A percentile compares a stretch with the other conserved stretches of the same genome.
Evolutionary conservation across 208 protist genomes (phyloP).

Genomic region (Trypanosoma vivax): DNA sequence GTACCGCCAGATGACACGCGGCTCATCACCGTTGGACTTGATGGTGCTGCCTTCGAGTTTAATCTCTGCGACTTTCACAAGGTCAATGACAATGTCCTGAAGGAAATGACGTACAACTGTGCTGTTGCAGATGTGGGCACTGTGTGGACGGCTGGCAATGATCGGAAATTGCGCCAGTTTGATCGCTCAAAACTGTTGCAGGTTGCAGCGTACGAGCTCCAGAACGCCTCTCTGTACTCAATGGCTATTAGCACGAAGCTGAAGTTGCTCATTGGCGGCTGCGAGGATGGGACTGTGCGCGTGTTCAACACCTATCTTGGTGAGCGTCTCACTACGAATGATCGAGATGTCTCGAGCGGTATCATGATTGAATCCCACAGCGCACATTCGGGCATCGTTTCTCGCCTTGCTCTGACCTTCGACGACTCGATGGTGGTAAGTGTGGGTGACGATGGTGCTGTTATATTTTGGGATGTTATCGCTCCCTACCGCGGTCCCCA

Average conservation of each 20-base stretch:
- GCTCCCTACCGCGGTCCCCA: constrained; percentile 79
- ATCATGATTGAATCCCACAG: constrained; percentile 84
- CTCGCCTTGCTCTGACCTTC: constrained; percentile 76
- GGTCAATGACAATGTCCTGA: constrained; percentile 87
- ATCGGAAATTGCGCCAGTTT: constrained; percentile 90
- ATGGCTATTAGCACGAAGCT: constrained; percentile 82
- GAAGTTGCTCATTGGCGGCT: constrained; percentile 92
- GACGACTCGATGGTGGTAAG: constrained; percentile 93
- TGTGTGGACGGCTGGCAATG: constrained; percentile 92
- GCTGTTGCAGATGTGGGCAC: constrained; percentile 72
- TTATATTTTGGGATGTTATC: constrained; percentile 88
- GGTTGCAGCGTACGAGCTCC: constrained; percentile 64
- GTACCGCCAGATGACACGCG: constrained; percentile 89
- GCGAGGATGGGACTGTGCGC: constrained; percentile 89
- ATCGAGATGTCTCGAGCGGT: constrained; percentile 25
- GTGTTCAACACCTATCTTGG: constrained; percentile 88
- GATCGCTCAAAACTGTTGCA: constrained; percentile 53
- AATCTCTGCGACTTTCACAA: constrained; percentile 90
- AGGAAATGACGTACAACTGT: constrained; percentile 90
- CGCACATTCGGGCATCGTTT: constrained; percentile 82
- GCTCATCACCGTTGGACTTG: constrained; percentile 87
- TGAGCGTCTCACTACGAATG: constrained; percentile 48
- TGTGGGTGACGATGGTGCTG: constrained; percentile 89
- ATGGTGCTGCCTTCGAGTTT: constrained; percentile 96
- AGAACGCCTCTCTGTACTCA: constrained; percentile 67